Conservation (phyloP, 176 grass and related monocot species). For the Cymbopogon citratus region DNA sequence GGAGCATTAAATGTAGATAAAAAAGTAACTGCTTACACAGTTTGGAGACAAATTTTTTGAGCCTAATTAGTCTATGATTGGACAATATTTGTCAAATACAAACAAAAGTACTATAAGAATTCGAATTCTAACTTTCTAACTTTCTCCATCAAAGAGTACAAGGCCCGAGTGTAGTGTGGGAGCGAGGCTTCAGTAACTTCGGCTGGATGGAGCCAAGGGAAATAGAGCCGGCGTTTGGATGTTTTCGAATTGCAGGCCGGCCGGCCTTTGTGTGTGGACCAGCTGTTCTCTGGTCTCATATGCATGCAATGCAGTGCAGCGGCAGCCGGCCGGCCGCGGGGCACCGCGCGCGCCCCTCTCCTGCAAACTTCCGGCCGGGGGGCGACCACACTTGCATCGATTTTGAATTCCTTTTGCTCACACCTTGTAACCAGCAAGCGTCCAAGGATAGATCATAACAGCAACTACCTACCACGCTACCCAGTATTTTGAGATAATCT, state of each 20-base stretch:
- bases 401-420: slow-evolving; percentile 36
- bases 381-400: background rate
- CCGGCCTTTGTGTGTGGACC: background rate
- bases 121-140: too few species aligned
- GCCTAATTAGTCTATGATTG: too few species aligned
- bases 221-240: background rate
- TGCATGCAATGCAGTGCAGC: background rate
- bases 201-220: background rate
- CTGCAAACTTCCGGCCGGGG: background rate
- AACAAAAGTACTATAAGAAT: too few species aligned
- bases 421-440: slow-evolving; percentile 6
- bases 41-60: too few species aligned
- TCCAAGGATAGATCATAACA: slow-evolving; percentile 13
- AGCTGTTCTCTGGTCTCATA: slow-evolving; percentile 19
- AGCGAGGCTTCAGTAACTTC: background rate
- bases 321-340: background rate
- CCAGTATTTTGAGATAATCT: background rate
- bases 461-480: background rate
- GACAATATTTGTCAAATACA: too few species aligned
- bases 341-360: background rate
- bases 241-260: background rate
- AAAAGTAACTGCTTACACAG: too few species aligned
- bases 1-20: too few species aligned
- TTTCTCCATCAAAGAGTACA: too few species aligned
- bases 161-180: background rate